Conservation (phyloP, 768 basidiomycete genomes). For the Pleurotus platypus region DNA sequence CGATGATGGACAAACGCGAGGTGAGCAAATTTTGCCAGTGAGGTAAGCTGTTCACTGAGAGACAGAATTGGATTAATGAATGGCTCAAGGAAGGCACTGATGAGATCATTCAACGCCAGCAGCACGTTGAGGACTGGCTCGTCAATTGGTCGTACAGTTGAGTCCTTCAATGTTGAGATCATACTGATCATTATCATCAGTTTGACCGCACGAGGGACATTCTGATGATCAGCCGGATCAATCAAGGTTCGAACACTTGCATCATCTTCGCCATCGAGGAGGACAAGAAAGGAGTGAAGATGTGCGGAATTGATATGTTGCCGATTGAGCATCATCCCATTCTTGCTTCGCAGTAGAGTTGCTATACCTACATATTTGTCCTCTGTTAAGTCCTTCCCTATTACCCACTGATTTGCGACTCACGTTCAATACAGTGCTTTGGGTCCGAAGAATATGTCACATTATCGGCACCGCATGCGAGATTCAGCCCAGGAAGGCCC, state of each 20-base stretch:
- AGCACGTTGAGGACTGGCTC: slow-evolving; percentile 13
- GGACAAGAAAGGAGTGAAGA: slow-evolving; percentile 15
- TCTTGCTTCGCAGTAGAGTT: slow-evolving; percentile 1
- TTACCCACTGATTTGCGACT: not conserved
- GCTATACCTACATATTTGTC: not conserved
- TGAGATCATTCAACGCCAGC: slow-evolving; percentile 22
- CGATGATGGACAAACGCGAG: slow-evolving; percentile 19
- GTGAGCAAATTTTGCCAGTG: slow-evolving; percentile 19
- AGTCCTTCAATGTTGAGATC: slow-evolving; percentile 12
- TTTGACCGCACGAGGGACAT: slow-evolving; percentile 27
- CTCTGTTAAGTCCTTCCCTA: no score
- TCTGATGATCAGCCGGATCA: slow-evolving; percentile 24
- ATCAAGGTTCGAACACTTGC: slow-evolving; percentile 18
- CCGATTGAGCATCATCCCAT: slow-evolving; percentile 15
- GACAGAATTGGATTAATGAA: slow-evolving; percentile 18
- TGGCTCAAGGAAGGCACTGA: slow-evolving; percentile 21
- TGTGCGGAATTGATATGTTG: slow-evolving; percentile 17
- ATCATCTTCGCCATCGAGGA: slow-evolving; percentile 8
- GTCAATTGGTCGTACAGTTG: slow-evolving; percentile 16
- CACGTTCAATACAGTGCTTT: slow-evolving; percentile 15
- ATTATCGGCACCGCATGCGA: slow-evolving; percentile 7
- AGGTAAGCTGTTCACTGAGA: slow-evolving; percentile 22
- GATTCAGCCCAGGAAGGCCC: slow-evolving; percentile 12
- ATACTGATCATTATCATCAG: slow-evolving; percentile 17
- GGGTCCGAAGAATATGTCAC: slow-evolving; percentile 11